Evolutionary conservation across 495 filamentous ascomycete species (phyloP).

Genomic region (Lasiosphaeria ovina): DNA sequence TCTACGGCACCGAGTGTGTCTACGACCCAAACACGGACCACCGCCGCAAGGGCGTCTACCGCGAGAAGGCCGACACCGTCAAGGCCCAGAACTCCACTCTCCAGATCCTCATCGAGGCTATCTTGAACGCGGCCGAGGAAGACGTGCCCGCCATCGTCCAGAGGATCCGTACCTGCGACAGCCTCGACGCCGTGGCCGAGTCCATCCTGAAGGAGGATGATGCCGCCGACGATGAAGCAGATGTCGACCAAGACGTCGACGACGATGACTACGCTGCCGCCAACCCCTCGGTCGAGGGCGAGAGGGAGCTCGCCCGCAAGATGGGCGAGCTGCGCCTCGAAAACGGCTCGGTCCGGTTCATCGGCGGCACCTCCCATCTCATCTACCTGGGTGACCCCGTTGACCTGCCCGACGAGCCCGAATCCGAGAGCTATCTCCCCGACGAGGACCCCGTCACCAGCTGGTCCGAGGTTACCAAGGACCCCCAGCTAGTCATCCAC

Average conservation of each 20-base stretch:
- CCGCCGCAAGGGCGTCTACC: conserved; percentile 93
- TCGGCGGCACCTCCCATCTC: conserved; percentile 92
- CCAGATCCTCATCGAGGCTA: conserved; percentile 87
- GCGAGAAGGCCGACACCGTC: conserved; percentile 86
- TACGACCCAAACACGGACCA: conserved; percentile 97
- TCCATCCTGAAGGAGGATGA: conserved; percentile 54
- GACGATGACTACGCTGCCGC: conserved; percentile 37
- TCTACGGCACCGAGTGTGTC: conserved; percentile 88
- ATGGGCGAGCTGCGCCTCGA: conserved; percentile 88
- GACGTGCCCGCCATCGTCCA: conserved; percentile 77
- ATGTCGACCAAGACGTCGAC: conserved; percentile 23
- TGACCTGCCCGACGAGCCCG: conserved; percentile 47
- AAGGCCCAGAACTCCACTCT: conserved; percentile 85
- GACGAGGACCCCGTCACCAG: conserved; percentile 67
- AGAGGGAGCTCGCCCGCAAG: conserved; percentile 83
- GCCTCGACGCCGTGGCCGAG: conserved; percentile 85
- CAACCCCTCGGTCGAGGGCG: conserved; percentile 61
- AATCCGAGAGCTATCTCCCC: conserved; percentile 46
- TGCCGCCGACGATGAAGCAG: conserved; percentile 45
- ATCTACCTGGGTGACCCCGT: conserved; percentile 69
- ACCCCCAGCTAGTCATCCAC: conserved; percentile 76
- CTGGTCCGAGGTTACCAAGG: conserved; percentile 85
- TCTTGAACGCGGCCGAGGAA: conserved; percentile 83
- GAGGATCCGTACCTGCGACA: conserved; percentile 89
- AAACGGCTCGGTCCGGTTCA: conserved; percentile 86